Base-by-base conservation (phyloP, 169 alveolate genomes). In the Eimeria tenella region DNA sequence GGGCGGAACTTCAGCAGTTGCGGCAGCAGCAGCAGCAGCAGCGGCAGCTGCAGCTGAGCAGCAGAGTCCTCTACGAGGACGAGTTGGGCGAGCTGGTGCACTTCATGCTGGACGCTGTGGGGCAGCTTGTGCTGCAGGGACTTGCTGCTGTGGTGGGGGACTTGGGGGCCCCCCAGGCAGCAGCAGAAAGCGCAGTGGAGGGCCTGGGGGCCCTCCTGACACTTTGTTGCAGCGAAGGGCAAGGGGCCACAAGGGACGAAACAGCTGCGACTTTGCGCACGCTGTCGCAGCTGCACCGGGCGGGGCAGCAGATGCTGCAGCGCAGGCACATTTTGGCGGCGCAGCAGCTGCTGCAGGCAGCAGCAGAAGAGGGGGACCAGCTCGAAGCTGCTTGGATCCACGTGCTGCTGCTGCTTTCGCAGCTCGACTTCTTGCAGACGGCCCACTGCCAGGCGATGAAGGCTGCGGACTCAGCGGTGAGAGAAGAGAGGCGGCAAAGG, bases 21-120 rank as follows among this genome's bases (percentile, higher is more conserved):
- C 75, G n/a, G 62, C 63, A 23, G 79, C 79, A 68, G 79, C 79
- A 68, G 79, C 79, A 68, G 79, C 21, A 68, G 79, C 79, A 68
- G 79, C 9, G 42, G 31, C 79, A 68, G 79, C 79, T 9, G 50
- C 60, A 55, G 17, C 52, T n/a, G 10, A 6, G 42, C 52, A 7
- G 23, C 84, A 8, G 17, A 9, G 58, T 11, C 17, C 84, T 23
- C 58, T 11, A 9, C 7, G 53, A 74, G 58, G 62, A 74, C 58
- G 53, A 74, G 58, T 1, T 23, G 62, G 60, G 60, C 58, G 23
- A 49, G 19, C 58, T 74, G 8, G 23, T 74, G 11, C 31, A 68
- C 31, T 68, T 68, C 31, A 13, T 68, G 11, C 31, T 68, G 49
- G 77, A 68, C 13, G 77, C 77, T 7, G 31, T 10, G 9, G 77